Conservation (phyloP, 2,329 filamentous ascomycete genomes). For the Leptographium procerum region DNA sequence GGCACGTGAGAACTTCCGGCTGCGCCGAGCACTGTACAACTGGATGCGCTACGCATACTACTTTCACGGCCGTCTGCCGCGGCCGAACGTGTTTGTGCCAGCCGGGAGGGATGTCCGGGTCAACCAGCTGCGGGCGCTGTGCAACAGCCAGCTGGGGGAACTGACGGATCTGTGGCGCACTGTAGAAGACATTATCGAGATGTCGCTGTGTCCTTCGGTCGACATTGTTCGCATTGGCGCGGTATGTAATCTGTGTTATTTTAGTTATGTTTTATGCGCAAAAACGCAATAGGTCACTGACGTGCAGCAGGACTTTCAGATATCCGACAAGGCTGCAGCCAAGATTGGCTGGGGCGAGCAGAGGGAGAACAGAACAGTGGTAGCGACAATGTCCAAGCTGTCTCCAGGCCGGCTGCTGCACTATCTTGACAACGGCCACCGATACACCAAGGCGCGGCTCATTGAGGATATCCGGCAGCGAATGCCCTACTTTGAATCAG, state of each 20-base stretch:
- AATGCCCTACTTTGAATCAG: conserved; percentile 31
- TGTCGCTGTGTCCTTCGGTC: conserved; percentile 35
- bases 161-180: conserved; percentile 33
- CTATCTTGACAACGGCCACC: conserved; percentile 34
- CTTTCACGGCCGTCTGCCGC: conserved; percentile 34
- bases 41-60: conserved; percentile 45
- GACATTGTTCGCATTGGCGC: conserved; percentile 22
- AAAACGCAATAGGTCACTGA: not conserved
- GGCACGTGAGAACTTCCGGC: conserved; percentile 30
- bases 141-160: conserved; percentile 32
- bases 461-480: conserved; percentile 28
- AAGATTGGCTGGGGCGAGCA: conserved; percentile 19
- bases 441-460: conserved; percentile 32
- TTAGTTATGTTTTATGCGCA: too few species aligned
- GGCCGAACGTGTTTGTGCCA: conserved; percentile 11
- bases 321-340: conserved; percentile 14
- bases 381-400: conserved; percentile 34
- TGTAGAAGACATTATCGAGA: conserved; percentile 30
- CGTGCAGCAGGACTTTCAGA: conserved; percentile 11
- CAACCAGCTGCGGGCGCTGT: conserved; percentile 31
- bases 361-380: conserved; percentile 18
- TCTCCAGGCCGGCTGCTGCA: conserved; percentile 36
- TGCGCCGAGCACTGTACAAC: conserved; percentile 37
- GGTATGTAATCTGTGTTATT: conserved; percentile 23
- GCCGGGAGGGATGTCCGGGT: conserved; percentile 24